A percentile compares a stretch with the other conserved stretches of the same genome.
These are phyloP conservation scores for Allium cepa DNA, from an alignment of 106 monocot genomes.

Conservation along the genomic window DNA sequence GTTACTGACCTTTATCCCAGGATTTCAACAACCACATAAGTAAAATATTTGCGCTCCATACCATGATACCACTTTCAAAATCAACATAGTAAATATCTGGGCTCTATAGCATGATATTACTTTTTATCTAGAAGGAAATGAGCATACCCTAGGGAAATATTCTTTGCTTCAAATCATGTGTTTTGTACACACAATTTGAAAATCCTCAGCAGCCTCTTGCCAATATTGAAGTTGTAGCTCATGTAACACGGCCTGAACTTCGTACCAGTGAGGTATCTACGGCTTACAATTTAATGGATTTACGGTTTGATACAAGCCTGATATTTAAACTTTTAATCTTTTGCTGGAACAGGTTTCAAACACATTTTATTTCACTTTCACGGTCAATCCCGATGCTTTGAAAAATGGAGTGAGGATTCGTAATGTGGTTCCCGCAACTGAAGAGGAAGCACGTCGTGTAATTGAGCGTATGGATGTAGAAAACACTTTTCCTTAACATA, in stretches of 20 bases:
- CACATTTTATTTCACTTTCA: slow-evolving; percentile 97
- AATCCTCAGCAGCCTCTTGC: slow-evolving; percentile 72
- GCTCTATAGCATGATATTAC: too few relatives aligned
- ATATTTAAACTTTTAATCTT: background rate
- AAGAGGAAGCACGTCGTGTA: slow-evolving; percentile 86
- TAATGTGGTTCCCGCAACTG: slow-evolving; percentile 89
- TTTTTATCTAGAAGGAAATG: too few relatives aligned
- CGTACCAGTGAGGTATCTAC: slow-evolving; percentile 71
- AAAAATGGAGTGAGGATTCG: slow-evolving; percentile 67
- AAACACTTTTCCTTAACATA: background rate
- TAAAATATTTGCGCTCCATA: too few relatives aligned
- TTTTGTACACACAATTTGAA: slow-evolving; percentile 80
- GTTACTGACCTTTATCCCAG: too few relatives aligned
- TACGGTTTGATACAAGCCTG: too few relatives aligned
- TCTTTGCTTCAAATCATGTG: slow-evolving; percentile 92
- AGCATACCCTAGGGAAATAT: too few relatives aligned
- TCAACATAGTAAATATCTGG: too few relatives aligned
- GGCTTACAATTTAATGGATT: too few relatives aligned
- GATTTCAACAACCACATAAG: too few relatives aligned
- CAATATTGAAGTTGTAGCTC: slow-evolving; percentile 93
- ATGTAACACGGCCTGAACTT: slow-evolving; percentile 91
- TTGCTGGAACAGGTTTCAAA: slow-evolving; percentile 63
- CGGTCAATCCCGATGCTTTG: slow-evolving; percentile 42
- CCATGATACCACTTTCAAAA: too few relatives aligned
- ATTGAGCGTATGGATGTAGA: slow-evolving; percentile 92